A percentile compares a stretch with the other conserved stretches of the same genome.
Evolutionary conservation across 192 early-diverging fungal genomes (phyloP).

Genomic region (Rhizoclosmatium globosum): DNA sequence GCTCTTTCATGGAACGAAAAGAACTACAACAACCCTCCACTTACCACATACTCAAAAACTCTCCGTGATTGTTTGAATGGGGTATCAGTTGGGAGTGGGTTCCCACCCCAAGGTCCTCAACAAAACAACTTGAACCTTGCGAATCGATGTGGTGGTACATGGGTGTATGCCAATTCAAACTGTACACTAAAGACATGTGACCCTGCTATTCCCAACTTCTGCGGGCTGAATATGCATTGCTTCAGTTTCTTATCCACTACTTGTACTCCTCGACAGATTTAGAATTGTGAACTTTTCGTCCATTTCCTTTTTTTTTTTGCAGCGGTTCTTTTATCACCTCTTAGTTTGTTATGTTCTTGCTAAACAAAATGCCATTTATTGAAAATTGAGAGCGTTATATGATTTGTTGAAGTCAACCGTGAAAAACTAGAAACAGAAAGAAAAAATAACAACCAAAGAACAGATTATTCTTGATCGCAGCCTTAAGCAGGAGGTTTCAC

Average conservation of each 20-base stretch:
- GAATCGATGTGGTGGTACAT: slow-evolving; percentile 15
- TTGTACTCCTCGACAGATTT: neutral
- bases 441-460: neutral
- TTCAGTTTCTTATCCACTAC: neutral
- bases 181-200: slow-evolving; percentile 7
- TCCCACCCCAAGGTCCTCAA: slow-evolving; percentile 15
- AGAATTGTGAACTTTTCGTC: too few species aligned
- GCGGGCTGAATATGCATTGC: neutral
- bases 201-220: neutral
- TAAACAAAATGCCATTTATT: too few species aligned
- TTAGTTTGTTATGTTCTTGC: too few species aligned
- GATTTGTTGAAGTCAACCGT: too few species aligned
- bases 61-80: slow-evolving; percentile 15
- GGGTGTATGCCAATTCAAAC: slow-evolving; percentile 10
- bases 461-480: neutral
- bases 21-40: slow-evolving; percentile 6
- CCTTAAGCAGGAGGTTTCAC: slow-evolving; percentile 25
- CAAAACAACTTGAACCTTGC: neutral
- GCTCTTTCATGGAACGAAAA: slow-evolving; percentile 13
- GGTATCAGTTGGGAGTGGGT: slow-evolving; percentile 3
- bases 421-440: neutral
- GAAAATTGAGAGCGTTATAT: too few species aligned
- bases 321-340: too few species aligned
- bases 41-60: slow-evolving; percentile 1
- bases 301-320: too few species aligned